Evolutionary conservation across 495 filamentous ascomycete genomes (phyloP), one percentile per base, ranked within the genome.

Genomic region (Podospora bellae-mahoneyi): DNA sequence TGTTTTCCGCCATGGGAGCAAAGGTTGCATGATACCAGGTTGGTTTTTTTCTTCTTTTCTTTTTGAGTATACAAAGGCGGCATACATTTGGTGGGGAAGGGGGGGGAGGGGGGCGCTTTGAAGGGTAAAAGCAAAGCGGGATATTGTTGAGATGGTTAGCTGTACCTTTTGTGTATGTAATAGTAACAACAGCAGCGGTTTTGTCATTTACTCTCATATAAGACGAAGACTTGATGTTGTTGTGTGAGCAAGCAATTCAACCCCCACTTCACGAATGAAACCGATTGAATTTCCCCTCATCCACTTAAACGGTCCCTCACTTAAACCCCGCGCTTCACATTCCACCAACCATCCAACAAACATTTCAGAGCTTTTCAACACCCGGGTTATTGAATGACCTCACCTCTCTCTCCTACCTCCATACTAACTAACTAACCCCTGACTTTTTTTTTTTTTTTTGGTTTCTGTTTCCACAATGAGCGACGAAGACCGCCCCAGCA

Each of bases 21-120:
- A 48, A 48, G 39, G 19, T 61, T 28, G 59, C 59, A 61, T 61
- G 59, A 61, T 61, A 26, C 59, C 59, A 48, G 39, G 39, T 48
- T 48, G 39, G 39, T 48, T 16, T 48, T 48, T 48, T 13, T 48
- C 9, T 48, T 48, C 0, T 48, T 23, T 23, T 23, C 23, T 23
- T 23, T 1, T 23, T 23, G 23, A 23, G 23, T 23, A 23, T 23
- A 23, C 23, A 1, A 23, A 23, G 1, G 23, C 23, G 23, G 23
- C 23, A 23, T 23, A 23, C 23, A 23, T 23, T 32, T 32, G 30
- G 4, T 32, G 39, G 39, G 39, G 39, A 48, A 13, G 23, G 23
- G 23, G 23, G 23, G 20, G 20, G 1, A 23, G 20, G 20, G 1
- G 20, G 20, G 23, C 23, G 39, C 15, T 48, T 48, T 48, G 9